Percentiles rank a stretch among this genome's conserved stretches.
These are phyloP conservation scores for Vaccinium vitisidaea DNA, from an alignment of 148 eudicot genomes.

Conservation along the genomic window DNA sequence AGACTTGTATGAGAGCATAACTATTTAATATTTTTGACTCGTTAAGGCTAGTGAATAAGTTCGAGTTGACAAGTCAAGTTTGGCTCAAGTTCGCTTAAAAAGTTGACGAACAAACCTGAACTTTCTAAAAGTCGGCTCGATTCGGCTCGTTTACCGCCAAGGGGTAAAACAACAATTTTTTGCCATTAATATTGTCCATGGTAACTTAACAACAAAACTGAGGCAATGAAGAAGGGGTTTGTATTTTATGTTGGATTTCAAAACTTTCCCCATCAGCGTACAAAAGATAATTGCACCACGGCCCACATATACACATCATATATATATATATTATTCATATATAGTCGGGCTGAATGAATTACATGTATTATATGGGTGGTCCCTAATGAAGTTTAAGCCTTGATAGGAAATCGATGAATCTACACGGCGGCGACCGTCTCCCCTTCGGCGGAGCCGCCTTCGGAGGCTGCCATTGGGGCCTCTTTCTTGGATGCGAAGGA, in stretches of 20 bases:
- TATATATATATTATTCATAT: too few relatives aligned
- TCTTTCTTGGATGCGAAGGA: conserved; percentile 20
- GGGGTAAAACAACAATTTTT: too few relatives aligned
- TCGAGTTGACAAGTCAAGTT: too few relatives aligned
- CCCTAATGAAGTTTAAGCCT: background rate
- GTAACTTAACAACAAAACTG: background rate
- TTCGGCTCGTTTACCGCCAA: too few relatives aligned
- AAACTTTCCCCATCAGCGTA: background rate
- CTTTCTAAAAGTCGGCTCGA: too few relatives aligned
- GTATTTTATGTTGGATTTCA: background rate
- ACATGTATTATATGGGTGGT: background rate
- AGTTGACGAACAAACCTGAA: too few relatives aligned
- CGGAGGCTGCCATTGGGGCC: background rate
- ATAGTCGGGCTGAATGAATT: background rate
- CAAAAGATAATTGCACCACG: background rate
- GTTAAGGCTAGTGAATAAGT: too few relatives aligned
- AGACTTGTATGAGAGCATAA: too few relatives aligned
- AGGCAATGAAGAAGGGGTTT: background rate
- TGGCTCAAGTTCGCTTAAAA: too few relatives aligned
- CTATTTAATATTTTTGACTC: too few relatives aligned
- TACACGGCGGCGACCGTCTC: background rate
- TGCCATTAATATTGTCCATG: background rate
- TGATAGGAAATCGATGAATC: background rate
- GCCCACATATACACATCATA: background rate
- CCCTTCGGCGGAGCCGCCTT: background rate